Conservation (phyloP, 2,329 filamentous ascomycete genomes). For the Aspergillus sp. region DNA sequence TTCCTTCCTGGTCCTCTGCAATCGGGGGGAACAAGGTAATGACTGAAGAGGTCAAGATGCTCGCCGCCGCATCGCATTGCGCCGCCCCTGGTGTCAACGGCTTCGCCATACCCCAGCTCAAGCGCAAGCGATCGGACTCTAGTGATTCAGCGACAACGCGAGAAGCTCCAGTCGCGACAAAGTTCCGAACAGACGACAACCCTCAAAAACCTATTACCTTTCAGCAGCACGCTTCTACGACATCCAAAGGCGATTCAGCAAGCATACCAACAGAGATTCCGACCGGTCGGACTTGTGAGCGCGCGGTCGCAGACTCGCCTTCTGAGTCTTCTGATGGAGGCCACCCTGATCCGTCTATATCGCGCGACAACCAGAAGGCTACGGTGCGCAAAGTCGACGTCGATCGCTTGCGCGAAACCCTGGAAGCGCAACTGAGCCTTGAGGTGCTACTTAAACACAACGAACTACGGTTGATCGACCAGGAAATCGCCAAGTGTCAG, state of each 20-base stretch:
- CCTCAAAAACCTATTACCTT: conserved; percentile 18
- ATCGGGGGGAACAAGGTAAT: conserved; percentile 52
- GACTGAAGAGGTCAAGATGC: conserved; percentile 49
- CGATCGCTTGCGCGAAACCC: conserved; percentile 67
- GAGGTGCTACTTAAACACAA: conserved; percentile 94
- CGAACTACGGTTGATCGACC: conserved; percentile 90
- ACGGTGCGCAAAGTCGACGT: conserved; percentile 33
- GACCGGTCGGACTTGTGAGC: conserved; percentile 19
- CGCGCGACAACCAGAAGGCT: conserved; percentile 25
- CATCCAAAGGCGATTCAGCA: conserved; percentile 18
- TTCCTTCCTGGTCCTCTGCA: conserved; percentile 49
- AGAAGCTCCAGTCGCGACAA: conserved; percentile 36
- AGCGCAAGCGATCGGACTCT: conserved; percentile 62
- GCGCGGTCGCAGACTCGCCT: not conserved
- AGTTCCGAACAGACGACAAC: conserved; percentile 37
- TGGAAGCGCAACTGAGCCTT: conserved; percentile 85
- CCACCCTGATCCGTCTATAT: conserved; percentile 12
- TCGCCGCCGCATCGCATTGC: conserved; percentile 43
- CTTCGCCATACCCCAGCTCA: conserved; percentile 53
- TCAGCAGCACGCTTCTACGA: conserved; percentile 15
- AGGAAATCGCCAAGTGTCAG: conserved; percentile 95
- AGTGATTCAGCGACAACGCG: conserved; percentile 40
- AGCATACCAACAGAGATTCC: conserved; percentile 18
- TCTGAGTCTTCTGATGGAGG: conserved; percentile 6
- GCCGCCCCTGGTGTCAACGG: conserved; percentile 34